Evolutionary conservation across 257 asterid species (phyloP), one percentile per base, ranked within the genome.

Genomic region (Leonotis leonurus): DNA sequence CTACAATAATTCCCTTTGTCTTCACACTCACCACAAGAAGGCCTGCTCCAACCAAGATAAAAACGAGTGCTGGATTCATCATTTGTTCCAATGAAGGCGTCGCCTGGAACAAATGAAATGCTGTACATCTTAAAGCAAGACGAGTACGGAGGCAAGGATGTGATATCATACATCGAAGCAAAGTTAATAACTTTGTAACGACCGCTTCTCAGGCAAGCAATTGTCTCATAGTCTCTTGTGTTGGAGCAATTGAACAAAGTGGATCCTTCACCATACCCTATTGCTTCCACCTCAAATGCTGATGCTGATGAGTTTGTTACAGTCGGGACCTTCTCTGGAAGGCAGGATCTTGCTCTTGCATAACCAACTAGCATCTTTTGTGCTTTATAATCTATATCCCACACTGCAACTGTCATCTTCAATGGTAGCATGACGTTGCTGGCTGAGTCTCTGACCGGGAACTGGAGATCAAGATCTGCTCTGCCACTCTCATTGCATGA

Each of bases 71-170:
- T 59, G 43, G 12, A 66, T 0, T 44, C 66, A 12, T 56, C 68
- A 6, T 26, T 51, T 56, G 29, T 24, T 67, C 63, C 56, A 1
- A 46, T 41, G 33, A 75, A 64, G 1, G 53, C 43, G n/a, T 43
- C 27, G 10, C 62, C 68, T 0, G 77, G 80, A 5, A 75, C 32
- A 36, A 22, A 56, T 12, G 71, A 75, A 40, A 71, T 43, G 54
- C 43, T 62, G 62, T 71, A 75, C 77, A 70, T 75, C 80, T 51
- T 70, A 37, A 75, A 70, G 29, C 80, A 75, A 24, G 77, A 49
- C 13, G 80, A 75, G 29, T 56, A 37, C n/a, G 70, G 65, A 2
- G 63, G 68, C 74, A 75, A 43, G 22, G 35, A 3, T 4, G 43
- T 14, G 52, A 71, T 57, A 3, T 62, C 74, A 35, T 26, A 16